Evolutionary conservation across 2,329 filamentous ascomycete genomes (phyloP).

Genomic region (Colletotrichum gigasporum): DNA sequence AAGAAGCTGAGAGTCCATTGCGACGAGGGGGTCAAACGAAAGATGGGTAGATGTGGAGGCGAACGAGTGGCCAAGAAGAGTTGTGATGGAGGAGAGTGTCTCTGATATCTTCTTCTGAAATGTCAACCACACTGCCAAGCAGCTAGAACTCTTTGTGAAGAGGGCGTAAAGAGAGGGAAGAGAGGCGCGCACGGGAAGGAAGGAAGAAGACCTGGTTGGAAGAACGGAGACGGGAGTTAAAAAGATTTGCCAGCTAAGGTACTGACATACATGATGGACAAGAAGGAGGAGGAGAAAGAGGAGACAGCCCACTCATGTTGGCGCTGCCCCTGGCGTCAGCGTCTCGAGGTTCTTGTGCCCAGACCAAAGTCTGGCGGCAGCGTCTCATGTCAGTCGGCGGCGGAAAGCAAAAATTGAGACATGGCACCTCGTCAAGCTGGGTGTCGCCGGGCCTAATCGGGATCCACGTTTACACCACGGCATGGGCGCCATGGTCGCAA

Average conservation of each 20-base stretch:
- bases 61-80: conserved; percentile 1
- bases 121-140: conserved; percentile 22
- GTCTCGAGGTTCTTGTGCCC: conserved; percentile 24
- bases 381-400: conserved; percentile 4
- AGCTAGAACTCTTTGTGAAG: not conserved
- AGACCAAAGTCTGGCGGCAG: conserved; percentile 8
- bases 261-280: conserved; percentile 28
- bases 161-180: conserved; percentile 10
- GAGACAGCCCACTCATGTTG: conserved; percentile 24
- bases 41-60: not conserved
- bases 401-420: conserved; percentile 23
- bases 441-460: conserved; percentile 19
- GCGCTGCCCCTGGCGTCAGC: conserved; percentile 14
- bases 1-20: conserved; percentile 23
- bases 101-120: conserved; percentile 23
- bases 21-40: conserved; percentile 15
- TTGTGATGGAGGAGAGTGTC: not conserved
- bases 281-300: conserved; percentile 9
- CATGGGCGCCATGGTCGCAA: conserved; percentile 20
- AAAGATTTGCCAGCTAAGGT: conserved; percentile 27
- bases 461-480: conserved; percentile 27
- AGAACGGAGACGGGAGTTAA: conserved; percentile 27
- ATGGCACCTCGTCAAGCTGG: conserved; percentile 25
- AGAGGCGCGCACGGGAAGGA: conserved; percentile 1
- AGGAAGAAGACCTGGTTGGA: not conserved